Evolutionary conservation across 306 rosid genomes (phyloP).

Genomic region (Ochetophila trinervis): DNA sequence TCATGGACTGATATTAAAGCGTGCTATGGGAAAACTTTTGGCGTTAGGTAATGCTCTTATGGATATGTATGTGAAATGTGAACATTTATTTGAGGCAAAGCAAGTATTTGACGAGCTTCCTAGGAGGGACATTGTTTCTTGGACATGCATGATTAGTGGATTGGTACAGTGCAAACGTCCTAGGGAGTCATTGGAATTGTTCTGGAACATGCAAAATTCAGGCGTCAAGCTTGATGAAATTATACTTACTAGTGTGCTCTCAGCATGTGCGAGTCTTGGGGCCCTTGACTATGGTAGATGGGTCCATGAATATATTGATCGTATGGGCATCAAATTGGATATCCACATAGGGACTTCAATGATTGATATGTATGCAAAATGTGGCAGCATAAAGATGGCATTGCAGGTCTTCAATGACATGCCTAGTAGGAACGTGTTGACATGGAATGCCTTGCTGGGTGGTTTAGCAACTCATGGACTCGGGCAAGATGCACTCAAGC

Average conservation of each 20-base stretch:
- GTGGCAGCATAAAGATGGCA: slow-evolving; percentile 63
- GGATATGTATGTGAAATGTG: slow-evolving; percentile 73
- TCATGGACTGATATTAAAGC: slow-evolving; percentile 59
- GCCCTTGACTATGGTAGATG: slow-evolving; percentile 65
- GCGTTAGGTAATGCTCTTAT: slow-evolving; percentile 59
- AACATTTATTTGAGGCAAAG: slow-evolving; percentile 52
- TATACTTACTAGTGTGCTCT: slow-evolving; percentile 64
- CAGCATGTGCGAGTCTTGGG: slow-evolving; percentile 78
- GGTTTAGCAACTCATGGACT: slow-evolving; percentile 72
- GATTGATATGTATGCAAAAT: slow-evolving; percentile 80
- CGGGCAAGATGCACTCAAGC: slow-evolving; percentile 50
- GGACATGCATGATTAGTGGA: slow-evolving; percentile 72
- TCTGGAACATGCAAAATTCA: slow-evolving; percentile 44
- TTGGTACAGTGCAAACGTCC: slow-evolving; percentile 60
- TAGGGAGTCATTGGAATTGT: slow-evolving; percentile 57
- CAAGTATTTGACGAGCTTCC: slow-evolving; percentile 51
- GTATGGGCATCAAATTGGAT: slow-evolving; percentile 57
- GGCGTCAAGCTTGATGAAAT: slow-evolving; percentile 56
- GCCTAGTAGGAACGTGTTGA: slow-evolving; percentile 54
- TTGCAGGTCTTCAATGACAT: slow-evolving; percentile 39
- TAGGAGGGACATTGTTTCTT: slow-evolving; percentile 61
- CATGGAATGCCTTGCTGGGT: slow-evolving; percentile 71
- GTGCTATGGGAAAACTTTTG: slow-evolving; percentile 31
- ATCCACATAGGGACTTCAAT: slow-evolving; percentile 61
- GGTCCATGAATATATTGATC: slow-evolving; percentile 67